Conservation (phyloP, 1,284 basidiomycete genomes). For the Trichosporon inkin region DNA sequence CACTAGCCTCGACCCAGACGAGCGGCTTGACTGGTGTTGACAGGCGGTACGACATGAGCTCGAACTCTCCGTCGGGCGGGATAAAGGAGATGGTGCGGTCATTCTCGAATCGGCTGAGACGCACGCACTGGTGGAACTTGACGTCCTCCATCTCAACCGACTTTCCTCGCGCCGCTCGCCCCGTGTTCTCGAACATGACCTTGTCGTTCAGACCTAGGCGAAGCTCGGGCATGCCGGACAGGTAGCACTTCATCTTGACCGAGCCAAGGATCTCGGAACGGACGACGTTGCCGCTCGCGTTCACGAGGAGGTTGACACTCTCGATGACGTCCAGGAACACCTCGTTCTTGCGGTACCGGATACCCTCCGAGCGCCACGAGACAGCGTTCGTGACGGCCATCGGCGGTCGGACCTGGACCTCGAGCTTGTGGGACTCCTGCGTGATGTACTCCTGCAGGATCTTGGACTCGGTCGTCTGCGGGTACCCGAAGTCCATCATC, state of each 20-base stretch:
- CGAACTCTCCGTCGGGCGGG: constrained; percentile 97
- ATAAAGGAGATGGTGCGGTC: constrained; percentile 99
- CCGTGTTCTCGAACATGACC: constrained; percentile 98
- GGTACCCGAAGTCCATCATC: constrained; percentile 99
- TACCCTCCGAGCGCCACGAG: constrained; percentile 96
- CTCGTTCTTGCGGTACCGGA: constrained; percentile 97
- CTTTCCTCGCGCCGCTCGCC: constrained; percentile 88
- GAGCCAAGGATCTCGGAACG: constrained; percentile 96
- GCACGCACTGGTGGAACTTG: constrained; percentile 99
- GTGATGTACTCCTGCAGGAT: constrained; percentile 97
- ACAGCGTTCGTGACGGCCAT: constrained; percentile 99
- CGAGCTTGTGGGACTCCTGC: constrained; percentile 97
- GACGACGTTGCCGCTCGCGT: constrained; percentile 94
- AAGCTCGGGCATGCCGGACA: constrained; percentile 97
- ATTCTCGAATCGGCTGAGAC: constrained; percentile 98
- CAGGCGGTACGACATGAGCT: constrained; percentile 94
- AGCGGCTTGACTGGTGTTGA: constrained; percentile 96
- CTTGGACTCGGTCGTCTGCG: constrained; percentile 98
- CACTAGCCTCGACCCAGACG: constrained; percentile 95
- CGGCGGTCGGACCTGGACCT: constrained; percentile 91
- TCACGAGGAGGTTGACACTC: constrained; percentile 93
- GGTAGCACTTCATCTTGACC: constrained; percentile 99
- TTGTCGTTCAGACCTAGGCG: constrained; percentile 96
- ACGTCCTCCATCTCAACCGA: constrained; percentile 99
- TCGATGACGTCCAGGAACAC: constrained; percentile 99